These are phyloP conservation scores for Neostapfia colusana DNA, from an alignment of 176 grass and related monocot genomes.

Conservation along the genomic window DNA sequence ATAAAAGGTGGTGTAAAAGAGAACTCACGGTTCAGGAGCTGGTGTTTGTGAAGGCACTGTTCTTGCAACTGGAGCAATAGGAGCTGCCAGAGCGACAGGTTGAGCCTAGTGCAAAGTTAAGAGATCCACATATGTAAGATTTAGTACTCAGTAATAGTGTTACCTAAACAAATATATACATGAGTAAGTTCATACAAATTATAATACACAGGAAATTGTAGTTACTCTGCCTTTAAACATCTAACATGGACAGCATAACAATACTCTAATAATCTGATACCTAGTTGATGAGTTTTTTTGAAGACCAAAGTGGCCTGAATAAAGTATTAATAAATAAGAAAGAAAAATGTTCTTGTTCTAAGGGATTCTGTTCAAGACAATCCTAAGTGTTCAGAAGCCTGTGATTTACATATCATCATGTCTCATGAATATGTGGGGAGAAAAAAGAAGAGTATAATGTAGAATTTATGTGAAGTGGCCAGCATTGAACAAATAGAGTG, in stretches of 20 bases:
- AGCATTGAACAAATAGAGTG: background rate
- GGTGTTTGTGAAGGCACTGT: constrained; percentile 49
- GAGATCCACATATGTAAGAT: background rate
- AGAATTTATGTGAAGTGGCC: background rate
- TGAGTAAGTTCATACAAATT: background rate
- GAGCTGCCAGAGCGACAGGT: constrained; percentile 31
- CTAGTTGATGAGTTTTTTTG: background rate
- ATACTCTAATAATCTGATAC: background rate
- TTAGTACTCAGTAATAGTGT: background rate
- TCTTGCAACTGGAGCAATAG: constrained; percentile 50
- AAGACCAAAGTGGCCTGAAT: no score
- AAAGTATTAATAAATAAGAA: no score
- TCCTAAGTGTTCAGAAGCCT: no score
- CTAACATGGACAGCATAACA: background rate
- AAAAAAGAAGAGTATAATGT: background rate
- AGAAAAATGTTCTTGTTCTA: no score
- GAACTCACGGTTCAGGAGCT: constrained; percentile 59
- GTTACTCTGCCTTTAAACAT: background rate
- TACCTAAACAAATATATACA: background rate
- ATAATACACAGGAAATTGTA: background rate
- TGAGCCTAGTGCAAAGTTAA: constrained; percentile 33
- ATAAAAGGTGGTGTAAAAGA: constrained; percentile 20
- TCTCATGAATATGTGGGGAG: no score
- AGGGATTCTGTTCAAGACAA: no score
- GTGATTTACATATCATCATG: background rate